Evolutionary conservation across 1,139 yeast species (phyloP).

Genomic region (Yamadazyma pseudoaaseri): DNA sequence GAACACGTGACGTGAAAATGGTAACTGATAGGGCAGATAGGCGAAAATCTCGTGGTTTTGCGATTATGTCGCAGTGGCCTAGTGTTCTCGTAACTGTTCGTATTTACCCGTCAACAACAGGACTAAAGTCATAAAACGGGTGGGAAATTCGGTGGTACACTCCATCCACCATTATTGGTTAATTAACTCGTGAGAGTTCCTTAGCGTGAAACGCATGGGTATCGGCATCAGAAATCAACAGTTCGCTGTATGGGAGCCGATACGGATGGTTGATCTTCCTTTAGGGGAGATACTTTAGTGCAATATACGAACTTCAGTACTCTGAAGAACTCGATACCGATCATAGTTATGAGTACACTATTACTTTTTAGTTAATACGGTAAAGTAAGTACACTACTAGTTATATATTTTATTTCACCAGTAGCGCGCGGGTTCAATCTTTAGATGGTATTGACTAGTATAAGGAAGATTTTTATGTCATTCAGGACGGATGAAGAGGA

Average conservation of each 20-base stretch:
- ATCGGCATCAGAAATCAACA: slow-evolving; percentile 65
- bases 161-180: slow-evolving; percentile 39
- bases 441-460: slow-evolving; percentile 58
- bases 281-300: slow-evolving; percentile 60
- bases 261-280: slow-evolving; percentile 67
- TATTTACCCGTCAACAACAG: slow-evolving; percentile 66
- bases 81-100: slow-evolving; percentile 54
- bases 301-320: slow-evolving; percentile 62
- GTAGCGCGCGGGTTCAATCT: slow-evolving; percentile 7
- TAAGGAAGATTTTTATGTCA: slow-evolving; percentile 75
- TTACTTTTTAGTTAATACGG: slow-evolving; percentile 18
- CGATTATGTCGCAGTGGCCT: slow-evolving; percentile 29
- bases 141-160: slow-evolving; percentile 86
- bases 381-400: too few relatives aligned
- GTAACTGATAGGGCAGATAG: too few relatives aligned
- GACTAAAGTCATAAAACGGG: slow-evolving; percentile 44
- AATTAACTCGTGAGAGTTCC: slow-evolving; percentile 64
- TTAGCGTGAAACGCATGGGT: slow-evolving; percentile 71
- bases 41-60: too few relatives aligned
- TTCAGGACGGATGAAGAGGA: slow-evolving; percentile 87
- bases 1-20: too few relatives aligned
- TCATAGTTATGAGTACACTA: slow-evolving; percentile 56
- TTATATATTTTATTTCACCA: too few relatives aligned
- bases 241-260: slow-evolving; percentile 61
- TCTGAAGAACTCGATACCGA: slow-evolving; percentile 75